Evolutionary conservation across 345 rosid genomes (phyloP).

Genomic region (Limnanthes douglasii): DNA sequence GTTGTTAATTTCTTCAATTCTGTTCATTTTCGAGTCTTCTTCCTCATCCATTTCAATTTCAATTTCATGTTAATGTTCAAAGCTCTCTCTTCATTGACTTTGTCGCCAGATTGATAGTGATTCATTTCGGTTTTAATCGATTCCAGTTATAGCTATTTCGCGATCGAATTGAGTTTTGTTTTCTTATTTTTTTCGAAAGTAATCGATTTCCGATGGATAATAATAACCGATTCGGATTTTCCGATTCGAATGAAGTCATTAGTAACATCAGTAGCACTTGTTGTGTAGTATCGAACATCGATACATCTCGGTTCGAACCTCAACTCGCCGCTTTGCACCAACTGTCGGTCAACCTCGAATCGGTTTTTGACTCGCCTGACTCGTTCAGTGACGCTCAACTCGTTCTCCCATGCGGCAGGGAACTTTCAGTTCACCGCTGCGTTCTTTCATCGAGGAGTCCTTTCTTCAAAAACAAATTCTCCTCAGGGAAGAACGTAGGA

Average conservation of each 20-base stretch:
- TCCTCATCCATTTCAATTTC: too few relatives aligned
- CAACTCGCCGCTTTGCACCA: conserved; percentile 29
- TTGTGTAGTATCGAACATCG: conserved; percentile 9
- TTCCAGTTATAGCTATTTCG: too few relatives aligned
- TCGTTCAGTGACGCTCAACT: conserved; percentile 55
- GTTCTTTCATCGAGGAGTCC: conserved; percentile 49
- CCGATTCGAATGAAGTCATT: conserved; percentile 51
- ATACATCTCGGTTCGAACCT: conserved; percentile 15
- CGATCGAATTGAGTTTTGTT: too few relatives aligned
- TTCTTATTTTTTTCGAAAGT: not conserved
- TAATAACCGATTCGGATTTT: conserved; percentile 33
- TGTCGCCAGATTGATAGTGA: too few relatives aligned
- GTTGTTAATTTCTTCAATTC: too few relatives aligned
- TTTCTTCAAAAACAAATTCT: conserved; percentile 28
- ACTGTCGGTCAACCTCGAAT: conserved; percentile 42
- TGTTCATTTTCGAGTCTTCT: too few relatives aligned
- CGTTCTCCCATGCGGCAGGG: conserved; percentile 25
- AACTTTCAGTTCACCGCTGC: conserved; percentile 66
- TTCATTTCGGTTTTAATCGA: too few relatives aligned
- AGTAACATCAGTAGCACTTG: conserved; percentile 45
- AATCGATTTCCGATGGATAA: conserved; percentile 3
- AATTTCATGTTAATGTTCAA: too few relatives aligned
- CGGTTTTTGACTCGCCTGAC: conserved; percentile 33
- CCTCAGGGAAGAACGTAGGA: not conserved
- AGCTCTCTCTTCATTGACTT: too few relatives aligned